Conservation (phyloP, 2,329 filamentous ascomycete genomes). For the Penicillium sp. region DNA sequence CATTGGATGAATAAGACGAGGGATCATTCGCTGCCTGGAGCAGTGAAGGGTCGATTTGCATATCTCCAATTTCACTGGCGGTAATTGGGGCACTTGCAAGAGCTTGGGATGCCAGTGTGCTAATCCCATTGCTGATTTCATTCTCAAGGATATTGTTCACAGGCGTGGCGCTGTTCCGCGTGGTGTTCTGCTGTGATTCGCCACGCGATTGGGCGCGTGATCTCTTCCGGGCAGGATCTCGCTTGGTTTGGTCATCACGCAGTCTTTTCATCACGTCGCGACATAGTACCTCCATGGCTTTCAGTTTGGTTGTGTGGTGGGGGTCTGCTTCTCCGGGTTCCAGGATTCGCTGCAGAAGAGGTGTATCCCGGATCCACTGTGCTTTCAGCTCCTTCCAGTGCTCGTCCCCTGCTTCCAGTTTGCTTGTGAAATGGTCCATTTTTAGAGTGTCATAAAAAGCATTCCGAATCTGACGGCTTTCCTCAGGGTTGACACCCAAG, state of each 20-base stretch:
- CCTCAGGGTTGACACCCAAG: slow-evolving; percentile 67
- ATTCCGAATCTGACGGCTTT: slow-evolving; percentile 65
- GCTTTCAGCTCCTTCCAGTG: slow-evolving; percentile 72
- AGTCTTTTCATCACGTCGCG: slow-evolving; percentile 77
- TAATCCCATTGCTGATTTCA: slow-evolving; percentile 43
- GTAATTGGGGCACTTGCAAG: slow-evolving; percentile 43
- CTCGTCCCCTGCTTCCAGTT: slow-evolving; percentile 69
- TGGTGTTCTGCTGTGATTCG: slow-evolving; percentile 23
- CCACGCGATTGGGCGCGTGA: slow-evolving; percentile 20
- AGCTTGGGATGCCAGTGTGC: slow-evolving; percentile 45
- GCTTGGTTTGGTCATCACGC: slow-evolving; percentile 65
- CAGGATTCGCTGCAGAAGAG: slow-evolving; percentile 58
- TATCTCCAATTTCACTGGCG: slow-evolving; percentile 47
- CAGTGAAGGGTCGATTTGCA: slow-evolving; percentile 66
- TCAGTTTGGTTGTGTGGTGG: slow-evolving; percentile 57
- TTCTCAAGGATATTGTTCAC: slow-evolving; percentile 21
- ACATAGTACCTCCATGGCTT: slow-evolving; percentile 69
- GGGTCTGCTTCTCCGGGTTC: slow-evolving; percentile 54
- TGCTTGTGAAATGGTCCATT: slow-evolving; percentile 68
- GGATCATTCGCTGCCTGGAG: slow-evolving; percentile 58
- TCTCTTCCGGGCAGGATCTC: slow-evolving; percentile 50
- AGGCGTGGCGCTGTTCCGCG: slow-evolving; percentile 24
- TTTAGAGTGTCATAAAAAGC: slow-evolving; percentile 67
- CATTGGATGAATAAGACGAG: slow-evolving; percentile 36
- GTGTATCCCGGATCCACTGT: slow-evolving; percentile 63